Percentiles rank a stretch among this genome's conserved stretches.
Evolutionary conservation across 345 rosid species (phyloP).

Genomic region (Mangifera indica): DNA sequence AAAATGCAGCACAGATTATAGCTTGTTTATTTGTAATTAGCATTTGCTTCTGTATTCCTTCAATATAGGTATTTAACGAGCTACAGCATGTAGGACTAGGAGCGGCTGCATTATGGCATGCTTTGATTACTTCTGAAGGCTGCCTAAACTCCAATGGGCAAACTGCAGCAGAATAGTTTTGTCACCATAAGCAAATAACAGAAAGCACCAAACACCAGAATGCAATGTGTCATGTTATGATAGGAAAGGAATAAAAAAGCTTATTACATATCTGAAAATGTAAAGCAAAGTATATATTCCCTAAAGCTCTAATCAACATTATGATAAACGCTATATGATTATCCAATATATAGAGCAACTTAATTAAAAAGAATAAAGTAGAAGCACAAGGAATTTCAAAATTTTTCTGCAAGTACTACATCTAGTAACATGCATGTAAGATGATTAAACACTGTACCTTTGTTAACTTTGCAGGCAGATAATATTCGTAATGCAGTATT

Average conservation of each 20-base stretch:
- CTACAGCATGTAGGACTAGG: slow-evolving; percentile 94
- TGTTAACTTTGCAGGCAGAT: slow-evolving; percentile 90
- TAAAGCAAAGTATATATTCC: background rate
- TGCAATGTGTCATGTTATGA: background rate
- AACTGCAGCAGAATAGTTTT: slow-evolving; percentile 47
- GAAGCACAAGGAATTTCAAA: background rate
- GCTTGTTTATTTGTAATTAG: slow-evolving; percentile 95
- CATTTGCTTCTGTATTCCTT: slow-evolving; percentile 87
- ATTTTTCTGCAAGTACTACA: background rate
- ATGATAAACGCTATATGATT: background rate
- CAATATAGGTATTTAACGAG: slow-evolving; percentile 75
- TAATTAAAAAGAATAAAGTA: slow-evolving; percentile 7
- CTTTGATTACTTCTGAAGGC: slow-evolving; percentile 78
- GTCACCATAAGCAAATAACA: slow-evolving; percentile 8
- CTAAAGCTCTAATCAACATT: background rate
- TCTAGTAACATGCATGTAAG: slow-evolving; percentile 9
- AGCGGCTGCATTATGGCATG: slow-evolving; percentile 84
- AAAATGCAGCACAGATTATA: slow-evolving; percentile 77
- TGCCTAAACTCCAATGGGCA: slow-evolving; percentile 86
- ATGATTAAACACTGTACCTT: slow-evolving; percentile 44
- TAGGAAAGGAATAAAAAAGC: background rate
- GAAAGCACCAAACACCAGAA: background rate
- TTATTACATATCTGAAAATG: background rate
- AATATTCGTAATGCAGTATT: slow-evolving; percentile 72
- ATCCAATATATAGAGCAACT: background rate